Conservation (phyloP, 371 early-diverging fungal species). For the Mortierella sp. region DNA sequence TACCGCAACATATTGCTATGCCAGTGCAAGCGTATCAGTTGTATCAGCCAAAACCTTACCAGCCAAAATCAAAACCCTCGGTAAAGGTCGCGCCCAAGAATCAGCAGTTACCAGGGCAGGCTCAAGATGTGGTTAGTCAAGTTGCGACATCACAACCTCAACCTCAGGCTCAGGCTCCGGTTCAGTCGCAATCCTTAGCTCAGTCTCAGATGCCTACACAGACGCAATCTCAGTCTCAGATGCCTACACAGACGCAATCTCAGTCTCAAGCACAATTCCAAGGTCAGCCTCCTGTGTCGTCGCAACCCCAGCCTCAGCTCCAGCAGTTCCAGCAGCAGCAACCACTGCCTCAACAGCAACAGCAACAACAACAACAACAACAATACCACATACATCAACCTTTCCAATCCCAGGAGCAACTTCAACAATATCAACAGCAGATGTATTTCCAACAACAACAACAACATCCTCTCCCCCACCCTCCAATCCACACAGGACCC, state of each 20-base stretch:
- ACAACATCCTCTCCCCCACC: conserved; percentile 22
- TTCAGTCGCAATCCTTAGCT: background rate
- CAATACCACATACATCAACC: background rate
- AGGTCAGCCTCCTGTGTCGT: conserved; percentile 5
- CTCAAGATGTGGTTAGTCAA: background rate
- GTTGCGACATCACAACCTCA: background rate
- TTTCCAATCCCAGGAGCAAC: conserved; percentile 10
- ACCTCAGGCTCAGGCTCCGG: conserved; percentile 2
- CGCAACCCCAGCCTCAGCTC: conserved; percentile 15
- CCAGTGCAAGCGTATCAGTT: conserved; percentile 49
- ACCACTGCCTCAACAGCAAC: conserved; percentile 20
- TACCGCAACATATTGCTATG: conserved; percentile 30
- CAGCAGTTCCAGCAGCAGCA: conserved; percentile 17
- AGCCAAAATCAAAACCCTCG: conserved; percentile 46
- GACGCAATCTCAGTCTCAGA: conserved; percentile 7
- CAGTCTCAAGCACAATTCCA: conserved; percentile 3
- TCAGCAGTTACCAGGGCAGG: conserved; percentile 2
- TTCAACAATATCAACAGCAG: conserved; percentile 15
- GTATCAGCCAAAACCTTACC: conserved; percentile 53
- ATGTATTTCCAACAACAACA: conserved; percentile 20
- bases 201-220: conserved; percentile 5
- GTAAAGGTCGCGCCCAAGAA: conserved; percentile 9
- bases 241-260: conserved; percentile 9
- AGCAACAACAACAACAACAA: conserved; percentile 13
- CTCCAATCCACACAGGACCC: conserved; percentile 18